Conservation (phyloP, 192 early-diverging fungal genomes). For the Linnemannia schmuckeri region DNA sequence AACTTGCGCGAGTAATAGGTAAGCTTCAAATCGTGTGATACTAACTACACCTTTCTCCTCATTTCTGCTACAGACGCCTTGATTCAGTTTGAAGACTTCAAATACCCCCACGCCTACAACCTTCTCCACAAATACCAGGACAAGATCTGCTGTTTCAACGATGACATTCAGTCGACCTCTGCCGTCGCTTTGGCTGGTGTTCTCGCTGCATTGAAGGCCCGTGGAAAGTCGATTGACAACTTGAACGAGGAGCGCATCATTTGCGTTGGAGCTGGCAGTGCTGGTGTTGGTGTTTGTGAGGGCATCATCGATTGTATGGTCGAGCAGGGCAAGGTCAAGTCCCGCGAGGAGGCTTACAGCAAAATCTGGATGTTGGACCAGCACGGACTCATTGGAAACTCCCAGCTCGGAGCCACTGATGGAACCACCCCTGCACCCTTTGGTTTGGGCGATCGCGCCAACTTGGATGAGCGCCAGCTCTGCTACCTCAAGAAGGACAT, state of each 20-base stretch:
- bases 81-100: constrained; percentile 97
- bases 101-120: constrained; percentile 75
- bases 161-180: constrained; percentile 96
- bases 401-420: constrained; percentile 9
- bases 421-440: constrained; percentile 24
- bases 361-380: constrained; percentile 70
- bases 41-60: neutral
- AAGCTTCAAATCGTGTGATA: too few relatives aligned
- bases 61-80: constrained; percentile 78
- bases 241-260: constrained; percentile 83
- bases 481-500: constrained; percentile 64
- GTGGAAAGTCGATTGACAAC: constrained; percentile 66
- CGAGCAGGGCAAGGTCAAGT: constrained; percentile 79
- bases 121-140: constrained; percentile 85
- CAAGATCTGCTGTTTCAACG: constrained; percentile 91
- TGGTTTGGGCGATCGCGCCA: constrained; percentile 42
- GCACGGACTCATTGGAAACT: constrained; percentile 64
- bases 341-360: constrained; percentile 64
- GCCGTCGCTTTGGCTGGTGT: constrained; percentile 96
- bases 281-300: constrained; percentile 94
- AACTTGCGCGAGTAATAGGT: neutral
- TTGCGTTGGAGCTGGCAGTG: constrained; percentile 95
- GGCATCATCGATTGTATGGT: constrained; percentile 86
- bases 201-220: constrained; percentile 82
- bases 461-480: constrained; percentile 62